Percentiles rank a stretch among this genome's conserved stretches.
Conservation (phyloP, 192 early-diverging fungal genomes). For the Kickxella alabastrina region DNA sequence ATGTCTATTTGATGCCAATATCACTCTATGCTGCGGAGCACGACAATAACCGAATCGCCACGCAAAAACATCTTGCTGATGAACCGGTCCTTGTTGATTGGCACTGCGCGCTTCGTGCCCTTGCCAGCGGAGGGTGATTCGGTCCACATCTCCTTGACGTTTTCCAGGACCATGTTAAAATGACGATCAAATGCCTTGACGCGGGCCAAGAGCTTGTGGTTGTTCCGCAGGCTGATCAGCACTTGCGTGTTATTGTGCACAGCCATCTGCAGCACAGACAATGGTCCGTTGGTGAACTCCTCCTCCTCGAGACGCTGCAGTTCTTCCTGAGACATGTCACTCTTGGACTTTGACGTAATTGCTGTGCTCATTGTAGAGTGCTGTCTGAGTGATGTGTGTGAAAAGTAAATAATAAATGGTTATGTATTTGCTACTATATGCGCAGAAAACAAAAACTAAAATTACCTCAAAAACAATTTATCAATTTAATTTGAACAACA, state of each 20-base stretch:
- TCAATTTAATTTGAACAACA: not conserved
- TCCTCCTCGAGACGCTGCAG: constrained; percentile 83
- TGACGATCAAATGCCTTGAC: constrained; percentile 99
- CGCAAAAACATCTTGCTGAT: constrained; percentile 98
- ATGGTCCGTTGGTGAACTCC: constrained; percentile 95
- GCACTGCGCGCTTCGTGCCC: constrained; percentile 88
- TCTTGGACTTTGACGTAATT: constrained; percentile 47
- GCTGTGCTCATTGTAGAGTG: constrained; percentile 49
- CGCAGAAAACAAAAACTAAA: not conserved
- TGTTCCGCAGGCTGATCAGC: constrained; percentile 95
- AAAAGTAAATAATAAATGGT: not conserved
- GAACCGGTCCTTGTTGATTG: constrained; percentile 97
- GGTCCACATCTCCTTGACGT: constrained; percentile 99
- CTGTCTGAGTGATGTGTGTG: too few relatives aligned
- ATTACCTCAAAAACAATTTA: not conserved
- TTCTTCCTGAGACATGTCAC: constrained; percentile 65
- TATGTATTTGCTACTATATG: too few relatives aligned
- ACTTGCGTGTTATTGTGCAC: constrained; percentile 97
- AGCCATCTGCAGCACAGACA: constrained; percentile 90
- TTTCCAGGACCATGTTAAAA: constrained; percentile 99
- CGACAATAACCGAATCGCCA: constrained; percentile 91
- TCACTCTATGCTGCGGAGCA: constrained; percentile 51
- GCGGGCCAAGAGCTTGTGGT: constrained; percentile 93
- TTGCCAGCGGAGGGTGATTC: constrained; percentile 88
- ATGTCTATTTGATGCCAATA: not conserved